Evolutionary conservation across 768 basidiomycete genomes (phyloP).

Genomic region (Cyclocybe aegerita): DNA sequence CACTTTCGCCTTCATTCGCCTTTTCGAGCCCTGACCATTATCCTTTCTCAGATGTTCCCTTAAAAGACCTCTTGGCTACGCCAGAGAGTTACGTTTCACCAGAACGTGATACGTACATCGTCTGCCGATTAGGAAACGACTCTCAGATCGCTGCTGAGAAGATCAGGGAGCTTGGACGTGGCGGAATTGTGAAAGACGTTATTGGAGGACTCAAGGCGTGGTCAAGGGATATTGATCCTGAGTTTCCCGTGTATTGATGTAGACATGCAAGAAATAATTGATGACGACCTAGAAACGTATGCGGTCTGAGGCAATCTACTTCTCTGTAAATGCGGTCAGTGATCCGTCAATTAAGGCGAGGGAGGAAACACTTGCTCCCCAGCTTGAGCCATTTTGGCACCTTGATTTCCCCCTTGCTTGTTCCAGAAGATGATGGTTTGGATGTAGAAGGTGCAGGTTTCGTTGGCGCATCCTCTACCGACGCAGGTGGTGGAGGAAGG

Average conservation of each 20-base stretch:
- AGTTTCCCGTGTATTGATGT: constrained; percentile 77
- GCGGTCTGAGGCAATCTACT: constrained; percentile 1
- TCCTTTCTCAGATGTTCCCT: constrained; percentile 64
- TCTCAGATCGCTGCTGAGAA: constrained; percentile 84
- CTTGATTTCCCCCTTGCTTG: constrained; percentile 44
- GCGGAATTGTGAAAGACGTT: constrained; percentile 57
- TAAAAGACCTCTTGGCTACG: constrained; percentile 59
- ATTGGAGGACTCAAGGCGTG: constrained; percentile 83
- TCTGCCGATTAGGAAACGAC: constrained; percentile 92
- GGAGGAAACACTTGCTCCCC: constrained; percentile 42
- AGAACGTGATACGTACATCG: constrained; percentile 45
- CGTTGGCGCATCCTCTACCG: constrained; percentile 13
- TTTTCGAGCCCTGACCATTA: background rate
- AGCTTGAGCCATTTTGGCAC: constrained; percentile 81
- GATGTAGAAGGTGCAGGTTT: constrained; percentile 4
- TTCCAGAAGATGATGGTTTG: constrained; percentile 4
- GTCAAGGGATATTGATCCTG: constrained; percentile 68
- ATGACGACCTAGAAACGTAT: background rate
- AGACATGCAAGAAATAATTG: background rate
- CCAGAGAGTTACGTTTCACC: constrained; percentile 46
- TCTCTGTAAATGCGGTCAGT: constrained; percentile 5
- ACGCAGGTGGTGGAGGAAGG: constrained; percentile 56
- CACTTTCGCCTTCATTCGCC: background rate
- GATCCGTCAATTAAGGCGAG: background rate
- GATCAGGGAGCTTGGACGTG: constrained; percentile 35